Percentiles rank a stretch among this genome's conserved stretches.
Evolutionary conservation across 2,329 filamentous ascomycete species (phyloP).

Genomic region (Calonectria pteridis): DNA sequence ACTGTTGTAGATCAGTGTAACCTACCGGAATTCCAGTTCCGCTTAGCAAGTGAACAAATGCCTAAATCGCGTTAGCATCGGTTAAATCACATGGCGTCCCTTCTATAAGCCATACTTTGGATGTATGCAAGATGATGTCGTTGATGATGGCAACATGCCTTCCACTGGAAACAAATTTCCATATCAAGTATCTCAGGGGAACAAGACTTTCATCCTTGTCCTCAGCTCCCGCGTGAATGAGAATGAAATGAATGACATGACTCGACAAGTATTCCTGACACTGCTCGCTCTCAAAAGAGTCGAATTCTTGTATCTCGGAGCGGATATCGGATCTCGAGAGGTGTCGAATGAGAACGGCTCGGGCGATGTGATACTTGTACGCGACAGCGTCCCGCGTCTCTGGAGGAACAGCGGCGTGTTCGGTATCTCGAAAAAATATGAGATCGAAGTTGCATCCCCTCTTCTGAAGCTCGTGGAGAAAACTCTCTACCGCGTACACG

Average conservation of each 20-base stretch:
- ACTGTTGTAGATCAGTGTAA: not conserved
- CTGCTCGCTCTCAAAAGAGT: conserved; percentile 57
- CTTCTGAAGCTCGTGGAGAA: conserved; percentile 70
- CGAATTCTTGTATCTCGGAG: conserved; percentile 56
- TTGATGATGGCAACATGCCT: conserved; percentile 75
- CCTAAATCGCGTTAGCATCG: conserved; percentile 19
- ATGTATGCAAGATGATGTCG: conserved; percentile 72
- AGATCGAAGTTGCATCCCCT: conserved; percentile 79
- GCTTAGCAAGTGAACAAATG: conserved; percentile 33
- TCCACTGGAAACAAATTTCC: conserved; percentile 64
- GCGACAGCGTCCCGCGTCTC: conserved; percentile 10
- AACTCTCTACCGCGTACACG: conserved; percentile 75
- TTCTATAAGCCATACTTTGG: conserved; percentile 61
- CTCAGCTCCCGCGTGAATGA: conserved; percentile 73
- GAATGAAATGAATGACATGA: conserved; percentile 73
- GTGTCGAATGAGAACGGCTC: conserved; percentile 75
- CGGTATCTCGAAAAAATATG: conserved; percentile 73
- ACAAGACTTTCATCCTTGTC: conserved; percentile 58
- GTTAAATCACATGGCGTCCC: not conserved
- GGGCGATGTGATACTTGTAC: conserved; percentile 71
- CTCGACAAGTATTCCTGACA: conserved; percentile 68
- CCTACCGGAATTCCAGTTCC: not conserved
- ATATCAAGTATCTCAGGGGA: conserved; percentile 45
- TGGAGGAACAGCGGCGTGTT: conserved; percentile 67
- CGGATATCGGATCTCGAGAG: conserved; percentile 49